Evolutionary conservation across 495 filamentous ascomycete genomes (phyloP).

Genomic region (Hyaloscypha variabilis): DNA sequence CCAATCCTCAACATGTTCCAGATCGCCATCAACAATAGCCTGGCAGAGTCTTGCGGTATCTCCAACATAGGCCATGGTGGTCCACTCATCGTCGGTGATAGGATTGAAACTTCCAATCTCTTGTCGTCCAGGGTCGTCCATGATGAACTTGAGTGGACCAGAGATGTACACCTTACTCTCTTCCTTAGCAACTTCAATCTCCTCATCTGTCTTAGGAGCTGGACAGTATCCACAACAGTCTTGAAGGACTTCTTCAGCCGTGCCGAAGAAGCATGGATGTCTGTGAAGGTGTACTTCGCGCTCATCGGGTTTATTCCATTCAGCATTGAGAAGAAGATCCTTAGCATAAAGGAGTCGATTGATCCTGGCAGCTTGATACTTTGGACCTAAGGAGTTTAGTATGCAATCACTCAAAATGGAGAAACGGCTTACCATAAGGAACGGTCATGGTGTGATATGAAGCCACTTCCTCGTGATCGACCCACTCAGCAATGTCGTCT

Average conservation of each 20-base stretch:
- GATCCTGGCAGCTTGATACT: constrained; percentile 70
- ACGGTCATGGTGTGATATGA: constrained; percentile 79
- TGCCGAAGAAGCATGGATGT: constrained; percentile 76
- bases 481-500: constrained; percentile 83
- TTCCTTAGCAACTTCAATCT: constrained; percentile 65
- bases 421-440: constrained; percentile 61
- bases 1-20: constrained; percentile 69
- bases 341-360: constrained; percentile 78
- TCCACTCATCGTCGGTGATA: constrained; percentile 80
- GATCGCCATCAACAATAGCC: constrained; percentile 71
- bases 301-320: constrained; percentile 78
- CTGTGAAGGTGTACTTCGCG: constrained; percentile 74
- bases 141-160: constrained; percentile 69
- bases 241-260: constrained; percentile 64
- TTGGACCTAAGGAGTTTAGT: constrained; percentile 26
- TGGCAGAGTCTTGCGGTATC: constrained; percentile 72
- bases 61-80: constrained; percentile 76
- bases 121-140: constrained; percentile 79
- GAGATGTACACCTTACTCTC: constrained; percentile 74
- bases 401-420: background rate
- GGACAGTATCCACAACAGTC: constrained; percentile 85
- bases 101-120: constrained; percentile 75
- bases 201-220: constrained; percentile 65
- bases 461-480: constrained; percentile 70
- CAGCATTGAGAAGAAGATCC: constrained; percentile 80